Percentiles rank a stretch among this genome's conserved stretches.
These are phyloP conservation scores for Syzygium malaccense DNA, from an alignment of 441 rosid genomes.

Conservation along the genomic window DNA sequence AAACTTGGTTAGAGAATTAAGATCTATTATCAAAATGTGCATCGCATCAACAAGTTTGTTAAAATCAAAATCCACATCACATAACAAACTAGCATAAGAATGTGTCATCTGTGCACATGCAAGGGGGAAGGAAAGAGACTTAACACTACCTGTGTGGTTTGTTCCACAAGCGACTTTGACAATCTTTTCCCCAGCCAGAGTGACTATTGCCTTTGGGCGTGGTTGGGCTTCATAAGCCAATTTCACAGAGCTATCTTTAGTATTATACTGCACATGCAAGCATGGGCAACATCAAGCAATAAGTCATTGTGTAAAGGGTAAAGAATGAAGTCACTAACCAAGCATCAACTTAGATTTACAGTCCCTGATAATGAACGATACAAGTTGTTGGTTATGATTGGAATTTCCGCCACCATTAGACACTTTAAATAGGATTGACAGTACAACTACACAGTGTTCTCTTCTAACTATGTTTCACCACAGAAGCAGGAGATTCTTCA, in stretches of 20 bases:
- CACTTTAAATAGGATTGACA: neutral
- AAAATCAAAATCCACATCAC: neutral
- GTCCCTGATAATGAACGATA: neutral
- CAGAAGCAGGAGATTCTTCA: neutral
- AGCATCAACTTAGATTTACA: neutral
- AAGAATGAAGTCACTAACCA: neutral
- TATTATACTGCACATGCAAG: constrained; percentile 56
- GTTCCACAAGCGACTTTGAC: constrained; percentile 93
- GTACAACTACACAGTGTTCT: neutral
- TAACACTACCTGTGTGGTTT: constrained; percentile 72
- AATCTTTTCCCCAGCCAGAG: constrained; percentile 71
- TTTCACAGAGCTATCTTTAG: constrained; percentile 81
- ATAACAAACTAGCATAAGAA: neutral
- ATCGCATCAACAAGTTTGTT: neutral
- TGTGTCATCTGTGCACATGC: neutral
- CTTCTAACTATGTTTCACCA: neutral
- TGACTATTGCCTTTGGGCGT: constrained; percentile 68
- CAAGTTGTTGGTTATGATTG: neutral
- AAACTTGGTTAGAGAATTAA: neutral
- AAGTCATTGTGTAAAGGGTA: neutral
- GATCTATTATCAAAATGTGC: neutral
- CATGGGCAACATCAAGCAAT: neutral
- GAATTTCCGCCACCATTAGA: neutral
- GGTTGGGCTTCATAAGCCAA: constrained; percentile 96
- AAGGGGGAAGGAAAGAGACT: neutral